phyloP scores from a whole-genome alignment of 441 rosid genomes.

The Melianthus villosus region DNA sequence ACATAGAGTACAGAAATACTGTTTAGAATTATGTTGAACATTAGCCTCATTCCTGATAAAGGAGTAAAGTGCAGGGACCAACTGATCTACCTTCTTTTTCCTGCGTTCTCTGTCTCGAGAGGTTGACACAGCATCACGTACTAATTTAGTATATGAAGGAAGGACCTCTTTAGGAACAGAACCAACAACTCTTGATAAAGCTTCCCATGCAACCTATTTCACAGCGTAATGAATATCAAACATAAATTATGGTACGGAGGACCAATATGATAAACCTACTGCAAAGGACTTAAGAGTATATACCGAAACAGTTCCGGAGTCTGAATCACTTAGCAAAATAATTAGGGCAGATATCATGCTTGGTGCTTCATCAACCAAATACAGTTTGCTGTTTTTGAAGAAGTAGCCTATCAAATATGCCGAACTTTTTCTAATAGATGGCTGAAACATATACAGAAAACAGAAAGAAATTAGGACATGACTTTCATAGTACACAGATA shows the following conservation, averaged over 20 bases:
- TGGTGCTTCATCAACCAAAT: constrained; percentile 93
- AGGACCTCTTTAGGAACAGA: constrained; percentile 93
- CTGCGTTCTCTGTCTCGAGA: constrained; percentile 92
- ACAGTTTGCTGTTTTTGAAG: constrained; percentile 80
- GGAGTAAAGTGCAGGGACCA: constrained; percentile 1
- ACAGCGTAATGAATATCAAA: constrained; percentile 11
- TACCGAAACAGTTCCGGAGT: constrained; percentile 75
- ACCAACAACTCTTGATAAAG: constrained; percentile 68
- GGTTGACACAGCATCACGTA: constrained; percentile 93
- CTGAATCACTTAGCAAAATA: constrained; percentile 79
- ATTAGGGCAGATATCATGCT: constrained; percentile 84
- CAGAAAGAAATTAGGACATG: too few species aligned
- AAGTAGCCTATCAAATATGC: constrained; percentile 84
- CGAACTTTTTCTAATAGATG: constrained; percentile 77
- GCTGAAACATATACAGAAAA: constrained; percentile 46
- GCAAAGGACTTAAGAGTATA: constrained; percentile 10
- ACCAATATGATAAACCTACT: too few species aligned
- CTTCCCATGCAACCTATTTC: constrained; percentile 90
- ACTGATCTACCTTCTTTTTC: constrained; percentile 54
- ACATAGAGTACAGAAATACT: too few species aligned
- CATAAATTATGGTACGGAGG: too few species aligned
- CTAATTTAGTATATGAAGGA: constrained; percentile 75
- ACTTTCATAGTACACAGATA: too few species aligned
- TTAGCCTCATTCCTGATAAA: too few species aligned
- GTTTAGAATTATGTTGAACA: too few species aligned